phyloP scores from a whole-genome alignment of 257 asterid species.

The Solanum peruvianum region DNA sequence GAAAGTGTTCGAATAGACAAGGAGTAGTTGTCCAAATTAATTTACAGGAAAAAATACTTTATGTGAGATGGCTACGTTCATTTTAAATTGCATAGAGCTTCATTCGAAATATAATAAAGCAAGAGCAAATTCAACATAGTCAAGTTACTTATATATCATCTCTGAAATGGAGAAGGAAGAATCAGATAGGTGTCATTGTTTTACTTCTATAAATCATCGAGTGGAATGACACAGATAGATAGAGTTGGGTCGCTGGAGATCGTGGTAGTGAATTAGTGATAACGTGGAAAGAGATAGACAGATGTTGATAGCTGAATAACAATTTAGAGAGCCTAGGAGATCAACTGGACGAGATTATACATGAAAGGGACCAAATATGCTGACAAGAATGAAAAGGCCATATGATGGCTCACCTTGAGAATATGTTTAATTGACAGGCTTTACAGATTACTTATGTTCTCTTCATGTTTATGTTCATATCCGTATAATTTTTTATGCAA shows the following conservation, averaged over 20 bases:
- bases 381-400: neutral
- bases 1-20: neutral
- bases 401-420: neutral
- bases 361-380: neutral
- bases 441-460: neutral
- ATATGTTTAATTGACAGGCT: neutral
- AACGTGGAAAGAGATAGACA: neutral
- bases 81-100: neutral
- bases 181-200: neutral
- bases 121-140: neutral
- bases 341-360: neutral
- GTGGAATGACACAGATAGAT: neutral
- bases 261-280: neutral
- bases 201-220: neutral
- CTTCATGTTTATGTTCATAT: neutral
- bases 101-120: neutral
- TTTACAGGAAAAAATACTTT: neutral
- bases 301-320: neutral
- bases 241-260: neutral
- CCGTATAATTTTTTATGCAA: neutral
- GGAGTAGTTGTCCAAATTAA: neutral
- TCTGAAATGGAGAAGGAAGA: neutral
- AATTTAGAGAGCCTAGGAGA: neutral
- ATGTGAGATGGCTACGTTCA: neutral
- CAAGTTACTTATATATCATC: neutral